Evolutionary conservation across 2,329 filamentous ascomycete genomes (phyloP).

Genomic region (Boeremia exigua): DNA sequence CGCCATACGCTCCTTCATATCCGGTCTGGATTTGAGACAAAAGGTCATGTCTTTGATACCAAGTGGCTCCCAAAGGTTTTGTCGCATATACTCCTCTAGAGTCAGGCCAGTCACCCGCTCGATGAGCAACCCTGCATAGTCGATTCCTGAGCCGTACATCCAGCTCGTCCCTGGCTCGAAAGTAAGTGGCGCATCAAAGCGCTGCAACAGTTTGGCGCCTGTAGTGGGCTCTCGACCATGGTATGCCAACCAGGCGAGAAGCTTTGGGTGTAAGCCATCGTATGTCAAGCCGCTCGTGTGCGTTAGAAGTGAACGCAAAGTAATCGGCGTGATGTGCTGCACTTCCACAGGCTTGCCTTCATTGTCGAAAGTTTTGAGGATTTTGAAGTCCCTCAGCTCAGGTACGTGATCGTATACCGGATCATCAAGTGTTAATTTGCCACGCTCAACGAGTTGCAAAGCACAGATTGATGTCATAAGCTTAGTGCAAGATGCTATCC

Average conservation of each 20-base stretch:
- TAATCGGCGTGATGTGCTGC: slow-evolving; percentile 35
- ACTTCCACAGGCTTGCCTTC: slow-evolving; percentile 32
- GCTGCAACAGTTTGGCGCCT: slow-evolving; percentile 6
- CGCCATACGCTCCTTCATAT: slow-evolving; percentile 31
- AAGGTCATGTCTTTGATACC: slow-evolving; percentile 61
- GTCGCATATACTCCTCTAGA: slow-evolving; percentile 66
- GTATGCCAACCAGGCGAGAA: slow-evolving; percentile 47
- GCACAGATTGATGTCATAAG: slow-evolving; percentile 44
- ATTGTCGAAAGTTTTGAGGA: slow-evolving; percentile 36
- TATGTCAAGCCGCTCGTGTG: slow-evolving; percentile 59
- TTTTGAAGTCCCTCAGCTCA: slow-evolving; percentile 34
- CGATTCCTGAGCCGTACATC: slow-evolving; percentile 56
- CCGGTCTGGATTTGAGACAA: slow-evolving; percentile 48
- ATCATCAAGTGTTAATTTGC: slow-evolving; percentile 39
- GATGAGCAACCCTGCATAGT: slow-evolving; percentile 58
- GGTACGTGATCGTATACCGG: slow-evolving; percentile 43
- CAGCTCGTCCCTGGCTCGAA: slow-evolving; percentile 57
- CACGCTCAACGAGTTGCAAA: slow-evolving; percentile 46
- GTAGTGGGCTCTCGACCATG: slow-evolving; percentile 33
- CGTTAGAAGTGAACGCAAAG: slow-evolving; percentile 52
- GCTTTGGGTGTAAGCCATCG: slow-evolving; percentile 50
- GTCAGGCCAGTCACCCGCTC: slow-evolving; percentile 54
- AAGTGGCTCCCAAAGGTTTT: slow-evolving; percentile 55
- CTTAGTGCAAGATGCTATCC: slow-evolving; percentile 50
- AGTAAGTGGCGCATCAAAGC: slow-evolving; percentile 26